These are phyloP conservation scores for Floccularia luteovirens DNA, from an alignment of 768 basidiomycete genomes.

Conservation along the genomic window DNA sequence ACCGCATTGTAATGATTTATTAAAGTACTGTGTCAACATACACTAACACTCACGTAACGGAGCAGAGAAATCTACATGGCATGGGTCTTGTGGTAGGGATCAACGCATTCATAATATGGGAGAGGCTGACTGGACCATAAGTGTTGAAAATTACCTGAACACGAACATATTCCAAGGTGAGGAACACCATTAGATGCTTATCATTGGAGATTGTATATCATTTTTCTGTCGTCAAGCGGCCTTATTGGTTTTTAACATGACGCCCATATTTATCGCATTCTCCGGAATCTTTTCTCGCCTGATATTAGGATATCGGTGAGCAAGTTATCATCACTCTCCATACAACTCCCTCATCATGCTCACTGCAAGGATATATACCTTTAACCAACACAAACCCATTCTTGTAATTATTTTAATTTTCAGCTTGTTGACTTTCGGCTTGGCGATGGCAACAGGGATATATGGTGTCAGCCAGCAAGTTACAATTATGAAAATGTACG, in stretches of 20 bases:
- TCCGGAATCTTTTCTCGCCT: conserved; percentile 27
- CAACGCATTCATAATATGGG: too few species aligned
- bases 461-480: conserved; percentile 6
- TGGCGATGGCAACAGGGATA: conserved; percentile 10
- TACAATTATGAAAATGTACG: conserved; percentile 12
- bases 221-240: not conserved
- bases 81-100: not conserved
- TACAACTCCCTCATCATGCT: not conserved
- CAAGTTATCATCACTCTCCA: not conserved
- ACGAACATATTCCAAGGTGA: conserved; percentile 9
- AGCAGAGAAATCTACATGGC: not conserved
- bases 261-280: conserved; percentile 18
- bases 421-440: conserved; percentile 6
- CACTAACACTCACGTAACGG: not conserved
- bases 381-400: conserved; percentile 6
- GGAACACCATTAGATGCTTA: not conserved
- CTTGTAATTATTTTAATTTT: not conserved
- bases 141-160: not conserved
- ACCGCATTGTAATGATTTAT: conserved; percentile 10
- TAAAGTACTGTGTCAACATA: not conserved
- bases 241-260: not conserved
- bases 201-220: too few species aligned
- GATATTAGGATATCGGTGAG: conserved; percentile 23
- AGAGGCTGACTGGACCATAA: too few species aligned
- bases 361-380: conserved; percentile 9